phyloP scores from a whole-genome alignment of 2,329 filamentous ascomycete genomes.

The Teratosphaeria gauchensis region DNA sequence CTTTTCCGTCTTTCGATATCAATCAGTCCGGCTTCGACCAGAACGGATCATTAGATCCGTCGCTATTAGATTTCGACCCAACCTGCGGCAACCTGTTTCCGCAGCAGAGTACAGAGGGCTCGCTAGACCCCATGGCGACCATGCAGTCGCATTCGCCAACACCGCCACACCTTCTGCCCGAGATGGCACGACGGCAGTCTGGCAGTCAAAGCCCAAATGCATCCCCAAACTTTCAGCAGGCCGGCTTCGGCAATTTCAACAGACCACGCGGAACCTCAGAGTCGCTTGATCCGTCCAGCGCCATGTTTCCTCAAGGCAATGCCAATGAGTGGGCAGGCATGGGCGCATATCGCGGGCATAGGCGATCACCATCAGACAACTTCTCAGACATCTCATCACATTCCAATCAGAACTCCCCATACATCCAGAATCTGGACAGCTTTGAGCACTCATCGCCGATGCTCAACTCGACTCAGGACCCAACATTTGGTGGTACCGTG shows the following conservation, averaged over 20 bases:
- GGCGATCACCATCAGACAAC: slow-evolving; percentile 72
- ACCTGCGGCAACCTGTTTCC: slow-evolving; percentile 30
- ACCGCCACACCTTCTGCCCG: slow-evolving; percentile 48
- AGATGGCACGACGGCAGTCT: slow-evolving; percentile 43
- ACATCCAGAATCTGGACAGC: slow-evolving; percentile 64
- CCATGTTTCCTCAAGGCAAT: slow-evolving; percentile 45
- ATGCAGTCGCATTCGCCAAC: slow-evolving; percentile 42
- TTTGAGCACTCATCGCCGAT: slow-evolving; percentile 82
- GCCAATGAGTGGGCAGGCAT: slow-evolving; percentile 49
- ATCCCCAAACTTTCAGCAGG: slow-evolving; percentile 46
- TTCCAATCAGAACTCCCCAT: slow-evolving; percentile 75
- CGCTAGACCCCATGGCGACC: slow-evolving; percentile 42
- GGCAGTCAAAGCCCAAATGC: slow-evolving; percentile 43
- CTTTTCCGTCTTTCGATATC: slow-evolving; percentile 50
- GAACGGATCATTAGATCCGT: slow-evolving; percentile 48
- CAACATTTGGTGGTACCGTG: slow-evolving; percentile 67
- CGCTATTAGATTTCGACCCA: slow-evolving; percentile 44
- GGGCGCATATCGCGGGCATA: slow-evolving; percentile 66
- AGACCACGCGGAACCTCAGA: slow-evolving; percentile 47
- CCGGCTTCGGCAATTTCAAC: slow-evolving; percentile 42
- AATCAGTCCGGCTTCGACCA: slow-evolving; percentile 46
- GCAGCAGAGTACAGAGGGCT: slow-evolving; percentile 34
- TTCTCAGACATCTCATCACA: slow-evolving; percentile 71
- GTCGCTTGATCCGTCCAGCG: slow-evolving; percentile 52
- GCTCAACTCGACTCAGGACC: slow-evolving; percentile 61